Conservation (phyloP, 805 yeast species). For the Isabelozyma pseudorhagii region DNA sequence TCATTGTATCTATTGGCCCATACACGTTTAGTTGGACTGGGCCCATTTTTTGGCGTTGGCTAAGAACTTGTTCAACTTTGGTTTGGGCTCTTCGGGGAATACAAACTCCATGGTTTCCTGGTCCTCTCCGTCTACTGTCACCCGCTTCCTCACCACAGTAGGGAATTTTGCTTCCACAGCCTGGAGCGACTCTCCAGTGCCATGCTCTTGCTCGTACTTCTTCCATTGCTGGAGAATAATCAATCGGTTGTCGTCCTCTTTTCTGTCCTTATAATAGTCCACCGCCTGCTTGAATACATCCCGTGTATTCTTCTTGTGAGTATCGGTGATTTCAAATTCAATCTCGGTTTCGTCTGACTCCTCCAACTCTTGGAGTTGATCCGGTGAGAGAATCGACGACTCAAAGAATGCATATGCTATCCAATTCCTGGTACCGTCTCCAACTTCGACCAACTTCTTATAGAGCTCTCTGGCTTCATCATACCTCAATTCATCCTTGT, state of each 20-base stretch:
- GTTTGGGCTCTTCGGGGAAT: constrained; percentile 59
- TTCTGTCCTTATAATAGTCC: constrained; percentile 33
- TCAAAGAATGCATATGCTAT: constrained; percentile 71
- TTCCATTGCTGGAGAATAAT: constrained; percentile 58
- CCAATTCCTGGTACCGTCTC: constrained; percentile 41
- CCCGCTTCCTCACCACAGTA: constrained; percentile 43
- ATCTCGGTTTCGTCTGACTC: constrained; percentile 49
- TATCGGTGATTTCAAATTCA: constrained; percentile 48
- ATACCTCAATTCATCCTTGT: constrained; percentile 58
- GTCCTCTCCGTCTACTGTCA: constrained; percentile 43
- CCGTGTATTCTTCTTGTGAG: constrained; percentile 52
- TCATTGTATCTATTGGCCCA: background rate
- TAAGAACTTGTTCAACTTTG: constrained; percentile 31
- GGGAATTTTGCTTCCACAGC: constrained; percentile 52
- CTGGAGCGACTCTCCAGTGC: constrained; percentile 37
- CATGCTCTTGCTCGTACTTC: constrained; percentile 64
- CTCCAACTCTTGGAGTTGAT: constrained; percentile 44
- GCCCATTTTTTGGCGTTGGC: constrained; percentile 42
- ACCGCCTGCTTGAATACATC: constrained; percentile 55
- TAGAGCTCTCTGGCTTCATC: constrained; percentile 52
- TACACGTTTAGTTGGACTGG: background rate
- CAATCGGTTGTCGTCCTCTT: constrained; percentile 43
- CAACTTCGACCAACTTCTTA: constrained; percentile 31
- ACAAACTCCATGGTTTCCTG: constrained; percentile 58
- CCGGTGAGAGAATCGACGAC: constrained; percentile 55